Evolutionary conservation across 257 asterid species (phyloP).

Genomic region (Jaltomata sinuosa): DNA sequence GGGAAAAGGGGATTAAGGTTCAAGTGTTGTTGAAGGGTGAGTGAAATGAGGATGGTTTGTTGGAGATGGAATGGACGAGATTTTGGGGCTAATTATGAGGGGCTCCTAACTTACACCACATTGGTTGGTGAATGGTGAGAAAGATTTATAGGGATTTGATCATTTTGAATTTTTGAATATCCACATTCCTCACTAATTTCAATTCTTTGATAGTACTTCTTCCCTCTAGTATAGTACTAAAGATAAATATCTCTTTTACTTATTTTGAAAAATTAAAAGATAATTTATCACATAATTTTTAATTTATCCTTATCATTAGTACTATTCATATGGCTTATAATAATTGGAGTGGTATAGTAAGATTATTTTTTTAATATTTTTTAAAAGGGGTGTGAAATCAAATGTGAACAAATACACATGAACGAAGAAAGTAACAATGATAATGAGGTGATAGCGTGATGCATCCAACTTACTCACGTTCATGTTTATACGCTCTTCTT

Average conservation of each 20-base stretch:
- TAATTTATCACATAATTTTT: too few relatives aligned
- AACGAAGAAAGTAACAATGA: too few relatives aligned
- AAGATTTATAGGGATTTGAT: constrained; percentile 25
- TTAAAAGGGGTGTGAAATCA: background rate
- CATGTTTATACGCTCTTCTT: too few relatives aligned
- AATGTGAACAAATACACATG: background rate
- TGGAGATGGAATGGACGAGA: constrained; percentile 25
- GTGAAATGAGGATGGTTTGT: constrained; percentile 9
- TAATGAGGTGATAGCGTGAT: too few relatives aligned
- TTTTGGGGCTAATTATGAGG: constrained; percentile 16
- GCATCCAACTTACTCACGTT: too few relatives aligned
- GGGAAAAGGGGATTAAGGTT: background rate
- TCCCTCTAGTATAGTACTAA: background rate
- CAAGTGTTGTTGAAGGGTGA: background rate
- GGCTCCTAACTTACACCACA: constrained; percentile 10
- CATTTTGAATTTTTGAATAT: background rate
- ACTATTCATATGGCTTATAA: background rate
- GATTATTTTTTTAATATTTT: background rate
- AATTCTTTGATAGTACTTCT: background rate
- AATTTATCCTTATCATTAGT: too few relatives aligned
- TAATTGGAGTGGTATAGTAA: background rate
- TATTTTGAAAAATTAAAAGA: too few relatives aligned
- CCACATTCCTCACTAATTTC: background rate
- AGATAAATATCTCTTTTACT: background rate
- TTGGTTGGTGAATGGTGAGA: constrained; percentile 14